Conservation (phyloP, 2,329 filamentous ascomycete genomes). For the Paracorniculantispora psalliotae region DNA sequence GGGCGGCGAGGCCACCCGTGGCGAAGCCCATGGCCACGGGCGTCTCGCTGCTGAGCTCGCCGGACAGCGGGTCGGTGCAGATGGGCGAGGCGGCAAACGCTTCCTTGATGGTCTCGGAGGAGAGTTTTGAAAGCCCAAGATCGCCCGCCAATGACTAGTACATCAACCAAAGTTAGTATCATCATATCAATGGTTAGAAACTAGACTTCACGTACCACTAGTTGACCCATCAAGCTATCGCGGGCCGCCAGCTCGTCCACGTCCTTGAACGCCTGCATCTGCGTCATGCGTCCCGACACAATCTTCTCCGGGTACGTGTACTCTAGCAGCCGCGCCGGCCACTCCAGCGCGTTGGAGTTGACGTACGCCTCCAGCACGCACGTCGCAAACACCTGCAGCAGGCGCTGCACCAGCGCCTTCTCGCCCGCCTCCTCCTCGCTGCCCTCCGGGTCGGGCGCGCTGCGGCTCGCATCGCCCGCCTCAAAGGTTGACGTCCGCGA, state of each 20-base stretch:
- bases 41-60: conserved; percentile 40
- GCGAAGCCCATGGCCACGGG: conserved; percentile 53
- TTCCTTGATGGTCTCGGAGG: conserved; percentile 41
- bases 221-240: conserved; percentile 65
- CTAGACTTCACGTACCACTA: conserved; percentile 57
- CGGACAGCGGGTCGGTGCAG: conserved; percentile 40
- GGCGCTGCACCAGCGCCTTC: conserved; percentile 53
- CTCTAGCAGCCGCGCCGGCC: conserved; percentile 63
- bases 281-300: conserved; percentile 56
- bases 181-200: background rate
- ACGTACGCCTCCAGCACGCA: conserved; percentile 72
- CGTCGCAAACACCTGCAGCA: conserved; percentile 73
- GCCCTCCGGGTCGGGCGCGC: conserved; percentile 59
- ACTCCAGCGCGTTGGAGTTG: conserved; percentile 54
- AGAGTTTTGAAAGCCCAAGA: conserved; percentile 47
- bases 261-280: conserved; percentile 59
- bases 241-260: conserved; percentile 56
- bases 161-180: conserved; percentile 9
- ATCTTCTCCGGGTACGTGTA: conserved; percentile 60
- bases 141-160: conserved; percentile 56
- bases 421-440: conserved; percentile 40
- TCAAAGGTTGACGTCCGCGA: conserved; percentile 52
- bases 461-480: conserved; percentile 45
- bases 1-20: conserved; percentile 52
- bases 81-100: conserved; percentile 37